Evolutionary conservation across 176 grass and related monocot genomes (phyloP), one percentile per base, ranked within the genome.

Genomic region (Poa pratensis): DNA sequence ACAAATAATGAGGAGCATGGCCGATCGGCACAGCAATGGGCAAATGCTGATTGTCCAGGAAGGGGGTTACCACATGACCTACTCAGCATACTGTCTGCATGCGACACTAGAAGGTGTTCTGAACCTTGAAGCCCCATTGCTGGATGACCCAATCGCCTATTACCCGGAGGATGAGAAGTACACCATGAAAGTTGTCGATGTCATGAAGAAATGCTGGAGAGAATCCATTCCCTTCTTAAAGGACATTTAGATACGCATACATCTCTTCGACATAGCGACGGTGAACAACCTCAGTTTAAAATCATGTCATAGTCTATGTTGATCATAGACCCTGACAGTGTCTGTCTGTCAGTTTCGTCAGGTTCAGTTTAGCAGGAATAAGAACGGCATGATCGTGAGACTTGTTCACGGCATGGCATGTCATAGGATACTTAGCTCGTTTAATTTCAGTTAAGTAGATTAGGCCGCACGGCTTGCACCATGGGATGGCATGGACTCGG

Each of bases 61-160:
- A 82, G 93, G 95, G 40, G 91, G 95, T 9, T 98, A 98, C 61
- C 95, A 98, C 72, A 60, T 92, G 37, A 98, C 48, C 59, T 98
- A 95, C 64, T 95, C 95, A 40, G 95, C 95, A 57, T 95, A 98
- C 20, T 98, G 95, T 76, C 87, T 95, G 22, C 93, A 95, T 57
- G 96, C 89, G 24, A 95, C 88, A 12, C 37, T 98, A 70, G 96
- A 98, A 86, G 96, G 96, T 42, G 91, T 92, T 78, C n/a, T 92
- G 51, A 82, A 87, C 76, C 66, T 98, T 70, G 52, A 82, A 49
- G 62, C 88, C 13, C 77, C 83, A 0, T 84, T 94, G 15, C 78
- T 98, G 30, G 86, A 91, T 18, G 93, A 98, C 84, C 96, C 96
- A 5, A 73, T 98, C 22, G 93, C 91, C 6, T 93, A 90, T 71